phyloP scores from a whole-genome alignment of 2,329 filamentous ascomycete species.

The Periconia macrospinosa region DNA sequence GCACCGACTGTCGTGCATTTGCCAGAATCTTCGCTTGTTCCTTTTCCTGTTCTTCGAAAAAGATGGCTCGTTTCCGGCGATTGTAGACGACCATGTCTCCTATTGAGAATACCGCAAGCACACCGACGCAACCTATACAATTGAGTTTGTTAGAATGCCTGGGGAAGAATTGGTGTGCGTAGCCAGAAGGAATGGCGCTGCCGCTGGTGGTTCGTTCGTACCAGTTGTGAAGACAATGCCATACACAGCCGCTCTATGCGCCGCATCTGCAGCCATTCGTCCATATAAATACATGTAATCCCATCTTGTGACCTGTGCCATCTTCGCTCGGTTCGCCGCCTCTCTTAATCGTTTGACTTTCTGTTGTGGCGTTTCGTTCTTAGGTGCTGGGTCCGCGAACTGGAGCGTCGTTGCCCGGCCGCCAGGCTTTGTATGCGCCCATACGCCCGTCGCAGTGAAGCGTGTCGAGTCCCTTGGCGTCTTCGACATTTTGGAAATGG shows the following conservation, averaged over 20 bases:
- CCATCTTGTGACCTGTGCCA: conserved; percentile 55
- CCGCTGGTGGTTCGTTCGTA: conserved; percentile 35
- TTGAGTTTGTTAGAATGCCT: conserved; percentile 9
- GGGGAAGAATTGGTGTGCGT: background rate
- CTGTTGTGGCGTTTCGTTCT: conserved; percentile 56
- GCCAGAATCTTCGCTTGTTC: conserved; percentile 47
- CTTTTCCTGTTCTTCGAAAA: conserved; percentile 57
- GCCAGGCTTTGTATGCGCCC: conserved; percentile 66
- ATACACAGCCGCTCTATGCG: conserved; percentile 63
- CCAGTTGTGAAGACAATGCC: conserved; percentile 64
- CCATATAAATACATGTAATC: conserved; percentile 50
- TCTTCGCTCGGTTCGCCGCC: conserved; percentile 50
- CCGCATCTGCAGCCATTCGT: conserved; percentile 56
- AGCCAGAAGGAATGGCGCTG: conserved; percentile 12
- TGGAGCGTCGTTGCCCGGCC: conserved; percentile 45
- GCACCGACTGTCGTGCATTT: conserved; percentile 48
- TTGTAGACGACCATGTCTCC: conserved; percentile 70
- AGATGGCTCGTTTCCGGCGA: conserved; percentile 64
- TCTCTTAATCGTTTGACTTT: conserved; percentile 56
- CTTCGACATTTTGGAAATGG: conserved; percentile 54
- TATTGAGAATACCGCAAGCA: conserved; percentile 65
- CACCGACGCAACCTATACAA: conserved; percentile 57
- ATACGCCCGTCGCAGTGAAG: conserved; percentile 71
- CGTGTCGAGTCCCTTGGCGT: conserved; percentile 79
- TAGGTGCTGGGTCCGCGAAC: conserved; percentile 44